Percentiles rank a stretch among this genome's conserved stretches.
These are phyloP conservation scores for Cryphonectria radicalis DNA, from an alignment of 2,329 filamentous ascomycete genomes.

Conservation along the genomic window DNA sequence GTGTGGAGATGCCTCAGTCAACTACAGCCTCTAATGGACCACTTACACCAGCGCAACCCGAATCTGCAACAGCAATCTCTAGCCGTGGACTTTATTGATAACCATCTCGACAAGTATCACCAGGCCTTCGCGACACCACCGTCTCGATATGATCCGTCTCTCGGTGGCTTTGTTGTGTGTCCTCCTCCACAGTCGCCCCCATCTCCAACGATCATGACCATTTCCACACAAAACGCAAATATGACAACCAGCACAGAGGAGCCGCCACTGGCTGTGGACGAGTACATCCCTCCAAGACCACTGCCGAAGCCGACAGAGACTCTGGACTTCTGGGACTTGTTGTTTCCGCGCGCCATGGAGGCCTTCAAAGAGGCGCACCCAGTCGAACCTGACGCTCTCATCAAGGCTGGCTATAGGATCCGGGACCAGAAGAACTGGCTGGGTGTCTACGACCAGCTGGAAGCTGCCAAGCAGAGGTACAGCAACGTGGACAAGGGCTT, in stretches of 20 bases:
- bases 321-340: slow-evolving; percentile 3
- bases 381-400: background rate
- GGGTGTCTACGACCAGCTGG: slow-evolving; percentile 3
- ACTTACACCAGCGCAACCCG: background rate
- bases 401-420: background rate
- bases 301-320: background rate
- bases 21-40: background rate
- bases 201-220: no score
- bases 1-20: no score
- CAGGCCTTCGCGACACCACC: slow-evolving; percentile 1
- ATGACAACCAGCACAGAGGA: no score
- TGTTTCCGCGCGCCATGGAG: slow-evolving; percentile 4
- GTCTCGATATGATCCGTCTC: background rate
- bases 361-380: background rate
- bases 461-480: background rate
- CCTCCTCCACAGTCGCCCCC: no score
- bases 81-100: slow-evolving; percentile 12
- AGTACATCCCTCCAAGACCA: background rate
- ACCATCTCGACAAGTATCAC: slow-evolving; percentile 9
- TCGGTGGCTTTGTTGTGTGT: background rate
- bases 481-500: background rate
- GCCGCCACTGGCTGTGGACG: no score
- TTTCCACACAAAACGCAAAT: no score
- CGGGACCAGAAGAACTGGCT: slow-evolving; percentile 13
- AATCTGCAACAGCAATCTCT: background rate